Evolutionary conservation across 2,329 filamentous ascomycete species (phyloP).

Genomic region (Paraconiothyrium sp.): DNA sequence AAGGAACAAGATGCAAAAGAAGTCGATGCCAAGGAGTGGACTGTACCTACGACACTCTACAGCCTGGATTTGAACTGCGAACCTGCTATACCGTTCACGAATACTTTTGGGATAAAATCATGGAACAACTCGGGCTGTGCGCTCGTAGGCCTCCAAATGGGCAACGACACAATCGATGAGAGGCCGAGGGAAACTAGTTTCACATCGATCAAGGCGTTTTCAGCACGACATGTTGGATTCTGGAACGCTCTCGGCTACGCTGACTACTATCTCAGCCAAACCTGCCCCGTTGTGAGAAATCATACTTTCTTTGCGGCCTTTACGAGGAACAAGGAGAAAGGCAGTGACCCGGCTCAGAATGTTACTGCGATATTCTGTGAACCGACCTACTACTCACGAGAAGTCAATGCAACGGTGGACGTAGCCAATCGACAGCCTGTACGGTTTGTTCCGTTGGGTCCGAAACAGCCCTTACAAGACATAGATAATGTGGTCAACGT

Average conservation of each 20-base stretch:
- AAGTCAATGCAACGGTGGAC: slow-evolving; percentile 54
- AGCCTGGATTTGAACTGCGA: slow-evolving; percentile 48
- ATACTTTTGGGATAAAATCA: slow-evolving; percentile 16
- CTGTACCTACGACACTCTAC: slow-evolving; percentile 41
- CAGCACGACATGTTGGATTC: slow-evolving; percentile 58
- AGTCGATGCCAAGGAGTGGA: slow-evolving; percentile 29
- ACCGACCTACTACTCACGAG: slow-evolving; percentile 56
- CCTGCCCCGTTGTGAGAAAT: slow-evolving; percentile 45
- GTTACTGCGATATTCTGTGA: slow-evolving; percentile 35
- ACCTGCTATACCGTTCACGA: slow-evolving; percentile 23
- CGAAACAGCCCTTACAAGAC: slow-evolving; percentile 32
- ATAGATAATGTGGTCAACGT: slow-evolving; percentile 47
- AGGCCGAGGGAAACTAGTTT: not conserved
- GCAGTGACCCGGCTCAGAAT: slow-evolving; percentile 25
- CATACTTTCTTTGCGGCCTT: slow-evolving; percentile 48
- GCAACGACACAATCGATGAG: slow-evolving; percentile 24
- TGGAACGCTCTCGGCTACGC: slow-evolving; percentile 40
- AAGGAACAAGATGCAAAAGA: not conserved
- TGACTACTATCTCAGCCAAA: slow-evolving; percentile 41
- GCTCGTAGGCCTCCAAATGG: slow-evolving; percentile 14
- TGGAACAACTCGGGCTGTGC: slow-evolving; percentile 33
- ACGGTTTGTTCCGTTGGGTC: slow-evolving; percentile 26
- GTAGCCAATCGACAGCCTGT: not conserved
- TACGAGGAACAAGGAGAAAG: slow-evolving; percentile 21
- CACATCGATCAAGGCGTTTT: slow-evolving; percentile 28